phyloP scores from a whole-genome alignment of 495 filamentous ascomycete species.

The Immersiella caudata region DNA sequence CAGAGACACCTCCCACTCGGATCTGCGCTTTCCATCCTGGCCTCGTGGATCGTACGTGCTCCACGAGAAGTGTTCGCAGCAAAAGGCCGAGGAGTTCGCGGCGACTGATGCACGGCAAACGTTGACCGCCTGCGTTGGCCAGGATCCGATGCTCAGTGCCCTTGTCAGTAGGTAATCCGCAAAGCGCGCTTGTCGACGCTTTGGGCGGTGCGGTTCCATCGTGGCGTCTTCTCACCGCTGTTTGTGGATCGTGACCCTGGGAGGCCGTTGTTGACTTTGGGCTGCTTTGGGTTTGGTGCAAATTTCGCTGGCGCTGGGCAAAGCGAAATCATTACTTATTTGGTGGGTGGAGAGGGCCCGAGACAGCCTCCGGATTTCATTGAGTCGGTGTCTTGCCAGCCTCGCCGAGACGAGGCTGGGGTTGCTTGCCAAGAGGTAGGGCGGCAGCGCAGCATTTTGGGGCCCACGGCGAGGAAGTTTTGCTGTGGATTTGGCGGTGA shows the following conservation, averaged over 20 bases:
- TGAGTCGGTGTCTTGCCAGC: not conserved
- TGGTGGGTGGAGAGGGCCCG: not conserved
- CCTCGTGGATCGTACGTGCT: slow-evolving; percentile 5
- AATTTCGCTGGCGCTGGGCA: slow-evolving; percentile 1
- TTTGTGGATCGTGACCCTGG: not conserved
- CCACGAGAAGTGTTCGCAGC: slow-evolving; percentile 18
- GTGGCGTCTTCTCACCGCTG: not conserved
- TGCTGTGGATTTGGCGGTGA: not conserved
- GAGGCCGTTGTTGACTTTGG: not conserved
- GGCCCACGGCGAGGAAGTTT: not conserved
- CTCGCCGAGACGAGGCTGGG: slow-evolving; percentile 7
- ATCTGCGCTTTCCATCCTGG: not conserved
- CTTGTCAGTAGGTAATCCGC: not conserved
- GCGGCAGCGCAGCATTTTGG: not conserved
- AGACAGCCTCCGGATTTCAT: not conserved
- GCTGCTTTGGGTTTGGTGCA: not conserved
- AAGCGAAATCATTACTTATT: not conserved
- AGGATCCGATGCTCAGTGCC: not conserved
- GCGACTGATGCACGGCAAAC: not conserved
- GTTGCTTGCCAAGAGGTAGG: not conserved
- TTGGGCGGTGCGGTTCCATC: no score
- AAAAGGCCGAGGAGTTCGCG: slow-evolving; percentile 17
- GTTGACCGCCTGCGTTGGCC: not conserved
- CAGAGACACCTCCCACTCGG: not conserved
- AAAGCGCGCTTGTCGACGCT: no score